Evolutionary conservation across 257 asterid genomes (phyloP).

Genomic region (Salvia miltiorrhiza): DNA sequence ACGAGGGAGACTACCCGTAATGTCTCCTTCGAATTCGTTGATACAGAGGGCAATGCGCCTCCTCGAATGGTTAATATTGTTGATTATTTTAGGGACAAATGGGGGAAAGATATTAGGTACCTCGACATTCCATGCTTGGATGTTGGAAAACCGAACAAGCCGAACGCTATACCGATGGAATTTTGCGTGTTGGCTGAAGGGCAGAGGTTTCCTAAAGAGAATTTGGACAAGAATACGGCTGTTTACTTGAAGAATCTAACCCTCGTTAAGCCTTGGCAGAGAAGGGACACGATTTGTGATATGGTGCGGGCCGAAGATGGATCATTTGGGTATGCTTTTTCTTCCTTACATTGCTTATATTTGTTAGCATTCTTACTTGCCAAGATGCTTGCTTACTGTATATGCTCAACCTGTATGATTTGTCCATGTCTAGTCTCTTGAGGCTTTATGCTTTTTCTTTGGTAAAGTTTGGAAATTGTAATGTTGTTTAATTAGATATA

Average conservation of each 20-base stretch:
- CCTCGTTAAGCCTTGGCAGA: conserved; percentile 38
- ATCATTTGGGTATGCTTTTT: conserved; percentile 55
- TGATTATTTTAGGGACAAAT: conserved; percentile 49
- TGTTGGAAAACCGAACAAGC: conserved; percentile 36
- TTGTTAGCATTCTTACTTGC: background rate
- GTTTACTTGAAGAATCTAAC: conserved; percentile 38
- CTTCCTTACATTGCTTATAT: background rate
- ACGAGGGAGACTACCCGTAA: conserved; percentile 18
- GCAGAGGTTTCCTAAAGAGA: conserved; percentile 56
- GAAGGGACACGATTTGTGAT: conserved; percentile 36
- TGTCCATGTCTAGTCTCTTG: no score
- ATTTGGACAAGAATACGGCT: conserved; percentile 33
- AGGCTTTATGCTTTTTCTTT: no score
- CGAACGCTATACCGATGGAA: conserved; percentile 55
- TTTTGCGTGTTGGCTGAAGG: conserved; percentile 67
- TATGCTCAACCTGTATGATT: background rate
- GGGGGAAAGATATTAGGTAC: conserved; percentile 35
- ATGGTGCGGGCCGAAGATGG: conserved; percentile 64
- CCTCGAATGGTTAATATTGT: conserved; percentile 22
- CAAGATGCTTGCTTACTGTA: background rate
- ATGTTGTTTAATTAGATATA: background rate
- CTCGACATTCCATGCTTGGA: conserved; percentile 54
- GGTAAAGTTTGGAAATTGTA: background rate
- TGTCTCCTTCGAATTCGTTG: conserved; percentile 28
- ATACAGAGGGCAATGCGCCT: conserved; percentile 34